Evolutionary conservation across 1,284 basidiomycete genomes (phyloP).

Genomic region (Ceratorhiza oryzae-sativae): DNA sequence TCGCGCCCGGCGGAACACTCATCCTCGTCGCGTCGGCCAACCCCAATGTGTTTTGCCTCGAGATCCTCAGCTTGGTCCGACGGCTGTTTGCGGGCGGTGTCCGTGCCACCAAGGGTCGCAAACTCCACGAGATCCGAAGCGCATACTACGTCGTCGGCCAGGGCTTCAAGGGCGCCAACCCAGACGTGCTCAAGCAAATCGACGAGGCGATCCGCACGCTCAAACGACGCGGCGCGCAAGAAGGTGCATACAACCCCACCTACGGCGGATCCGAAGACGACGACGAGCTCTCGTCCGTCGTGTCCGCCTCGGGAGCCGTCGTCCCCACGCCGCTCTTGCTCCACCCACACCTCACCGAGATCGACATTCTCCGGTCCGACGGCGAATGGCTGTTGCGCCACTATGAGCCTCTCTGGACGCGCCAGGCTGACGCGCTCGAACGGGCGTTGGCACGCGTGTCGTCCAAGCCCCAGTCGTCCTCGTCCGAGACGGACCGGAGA

Average conservation of each 20-base stretch:
- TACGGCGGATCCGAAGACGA: conserved; percentile 12
- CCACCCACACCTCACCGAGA: conserved; percentile 18
- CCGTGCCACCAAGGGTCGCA: conserved; percentile 26
- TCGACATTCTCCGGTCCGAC: conserved; percentile 24
- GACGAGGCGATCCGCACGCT: conserved; percentile 28
- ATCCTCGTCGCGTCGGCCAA: conserved; percentile 34
- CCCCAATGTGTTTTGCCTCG: conserved; percentile 29
- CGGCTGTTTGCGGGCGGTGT: conserved; percentile 6
- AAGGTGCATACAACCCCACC: background rate
- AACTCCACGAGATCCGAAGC: conserved; percentile 31
- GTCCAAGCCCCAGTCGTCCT: background rate
- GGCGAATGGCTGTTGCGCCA: conserved; percentile 14
- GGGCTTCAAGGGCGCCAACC: conserved; percentile 20
- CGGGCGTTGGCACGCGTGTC: conserved; percentile 18
- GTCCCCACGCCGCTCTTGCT: conserved; percentile 4
- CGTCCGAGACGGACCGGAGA: background rate
- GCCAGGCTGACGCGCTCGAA: conserved; percentile 30
- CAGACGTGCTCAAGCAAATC: conserved; percentile 5
- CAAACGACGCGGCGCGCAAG: conserved; percentile 21
- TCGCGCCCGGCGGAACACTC: conserved; percentile 20
- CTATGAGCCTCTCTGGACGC: conserved; percentile 22
- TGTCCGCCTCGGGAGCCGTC: background rate
- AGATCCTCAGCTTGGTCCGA: conserved; percentile 12
- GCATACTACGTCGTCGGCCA: conserved; percentile 29
- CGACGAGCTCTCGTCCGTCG: conserved; percentile 4